Evolutionary conservation across 352 stramenopile species (phyloP), one percentile per base, ranked within the genome.

Genomic region (Phytophthora pinifolia): DNA sequence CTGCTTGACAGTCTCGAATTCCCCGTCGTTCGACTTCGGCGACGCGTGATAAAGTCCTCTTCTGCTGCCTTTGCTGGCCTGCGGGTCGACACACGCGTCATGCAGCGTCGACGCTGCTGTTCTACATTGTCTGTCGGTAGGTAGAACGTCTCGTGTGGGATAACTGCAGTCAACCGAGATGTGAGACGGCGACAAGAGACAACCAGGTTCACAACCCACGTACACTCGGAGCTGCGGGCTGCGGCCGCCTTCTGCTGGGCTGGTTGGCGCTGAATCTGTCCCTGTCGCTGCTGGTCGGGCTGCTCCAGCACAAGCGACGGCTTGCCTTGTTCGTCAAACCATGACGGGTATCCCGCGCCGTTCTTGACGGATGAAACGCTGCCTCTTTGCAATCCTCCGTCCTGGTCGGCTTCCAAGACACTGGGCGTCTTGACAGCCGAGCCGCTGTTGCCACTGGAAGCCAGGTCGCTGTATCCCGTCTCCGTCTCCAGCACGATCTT

Each of bases 1-100:
- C 58, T 56, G 13, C 29, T 51, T 30, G 57, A 64, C 35, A 67
- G 30, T 27, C 47, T 59, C 18, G 64, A 68, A 30, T 68, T 72
- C 0, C 53, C 59, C 30, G 59, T 69, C 27, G 54, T 67, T 34
- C 33, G 45, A 58, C 54, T 70, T 20, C 46, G 55, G 2, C 55
- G 51, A 35, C 55, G 65, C 18, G 20, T n/a, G 20, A 62, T 17
- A 12, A 66, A 54, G 9, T 58, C 35, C 18, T 61, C 38, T 8
- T 50, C 31, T 30, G 42, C 15, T 46, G 30, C 22, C 18, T 47
- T 62, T 30, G 14, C 10, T 54, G 41, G n/a, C 25, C n/a, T 49
- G 17, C 34, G 59, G 9, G 31, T 37, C 31, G 54, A 63, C 35
- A 38, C 39, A 27, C 50, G 54, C n/a, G 65, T 58, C 54, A 48